A percentile compares a stretch with the other conserved stretches of the same genome.
Conservation (phyloP, 768 basidiomycete species). For the Auriscalpium orientale region DNA sequence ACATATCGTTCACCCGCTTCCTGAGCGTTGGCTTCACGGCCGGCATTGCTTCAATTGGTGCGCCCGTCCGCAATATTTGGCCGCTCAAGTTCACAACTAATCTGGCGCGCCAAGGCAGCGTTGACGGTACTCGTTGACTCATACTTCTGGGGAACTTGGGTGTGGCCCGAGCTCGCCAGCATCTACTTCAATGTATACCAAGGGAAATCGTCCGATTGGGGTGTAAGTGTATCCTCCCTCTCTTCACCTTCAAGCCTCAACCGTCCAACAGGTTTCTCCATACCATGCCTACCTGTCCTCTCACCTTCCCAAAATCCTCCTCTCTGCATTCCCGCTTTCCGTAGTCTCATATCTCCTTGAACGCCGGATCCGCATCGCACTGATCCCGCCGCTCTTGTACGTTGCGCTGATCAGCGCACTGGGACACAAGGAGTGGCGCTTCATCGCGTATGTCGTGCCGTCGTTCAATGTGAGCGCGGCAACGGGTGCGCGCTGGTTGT, state of each 20-base stretch:
- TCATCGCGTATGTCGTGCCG: conserved; percentile 83
- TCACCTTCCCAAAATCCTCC: conserved; percentile 72
- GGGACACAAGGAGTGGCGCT: conserved; percentile 97
- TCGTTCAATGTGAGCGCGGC: conserved; percentile 76
- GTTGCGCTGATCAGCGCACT: conserved; percentile 62
- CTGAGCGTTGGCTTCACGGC: conserved; percentile 43
- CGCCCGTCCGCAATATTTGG: conserved; percentile 5
- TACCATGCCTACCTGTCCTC: conserved; percentile 54
- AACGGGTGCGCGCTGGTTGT: conserved; percentile 57
- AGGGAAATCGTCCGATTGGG: conserved; percentile 89
- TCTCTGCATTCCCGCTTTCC: conserved; percentile 55
- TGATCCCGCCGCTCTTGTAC: conserved; percentile 46
- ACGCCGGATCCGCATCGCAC: conserved; percentile 39
- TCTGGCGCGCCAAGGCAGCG: conserved; percentile 28
- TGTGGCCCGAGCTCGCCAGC: conserved; percentile 84
- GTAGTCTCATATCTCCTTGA: conserved; percentile 44
- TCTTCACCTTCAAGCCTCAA: neutral
- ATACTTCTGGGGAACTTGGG: conserved; percentile 68
- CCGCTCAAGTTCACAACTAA: neutral
- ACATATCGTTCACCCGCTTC: conserved; percentile 36
- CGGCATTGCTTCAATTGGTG: conserved; percentile 46
- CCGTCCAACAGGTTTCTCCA: conserved; percentile 53
- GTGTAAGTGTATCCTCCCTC: conserved; percentile 44
- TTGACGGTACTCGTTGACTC: conserved; percentile 68
- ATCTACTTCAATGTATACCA: conserved; percentile 81